Percentiles rank a stretch among this genome's conserved stretches.
phyloP scores from a whole-genome alignment of 257 asterid species.

The Solanum piurae region DNA sequence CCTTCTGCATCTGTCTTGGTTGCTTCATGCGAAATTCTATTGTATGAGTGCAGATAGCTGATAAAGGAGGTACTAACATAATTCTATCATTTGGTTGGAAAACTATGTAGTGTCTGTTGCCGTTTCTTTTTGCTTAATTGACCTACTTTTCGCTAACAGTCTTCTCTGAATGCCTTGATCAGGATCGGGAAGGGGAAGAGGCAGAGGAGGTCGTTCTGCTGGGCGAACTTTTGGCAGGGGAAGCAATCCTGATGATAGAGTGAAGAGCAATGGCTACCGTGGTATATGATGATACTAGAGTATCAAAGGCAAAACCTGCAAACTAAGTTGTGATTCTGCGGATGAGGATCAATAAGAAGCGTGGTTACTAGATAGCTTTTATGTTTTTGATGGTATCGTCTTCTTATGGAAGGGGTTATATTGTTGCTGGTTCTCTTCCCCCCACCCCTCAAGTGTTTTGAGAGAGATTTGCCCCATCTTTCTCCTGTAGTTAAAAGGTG shows the following conservation, averaged over 20 bases:
- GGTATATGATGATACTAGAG: constrained; percentile 10
- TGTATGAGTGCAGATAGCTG: neutral
- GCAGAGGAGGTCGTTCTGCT: constrained; percentile 44
- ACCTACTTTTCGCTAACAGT: neutral
- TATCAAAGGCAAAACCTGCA: neutral
- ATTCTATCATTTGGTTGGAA: neutral
- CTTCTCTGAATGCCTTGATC: constrained; percentile 11
- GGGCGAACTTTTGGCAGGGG: constrained; percentile 46
- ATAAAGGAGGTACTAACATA: neutral
- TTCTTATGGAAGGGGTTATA: neutral
- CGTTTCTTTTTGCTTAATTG: neutral
- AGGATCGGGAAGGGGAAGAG: constrained; percentile 55
- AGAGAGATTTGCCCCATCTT: constrained; percentile 1
- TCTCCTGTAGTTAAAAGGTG: neutral
- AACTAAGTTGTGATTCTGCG: neutral
- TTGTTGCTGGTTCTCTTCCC: neutral
- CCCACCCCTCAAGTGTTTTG: neutral
- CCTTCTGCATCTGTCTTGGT: neutral
- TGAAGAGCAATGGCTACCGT: constrained; percentile 24
- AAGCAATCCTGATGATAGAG: constrained; percentile 13
- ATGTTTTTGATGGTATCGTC: neutral
- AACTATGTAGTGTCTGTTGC: neutral
- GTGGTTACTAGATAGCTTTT: neutral
- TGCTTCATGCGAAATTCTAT: neutral
- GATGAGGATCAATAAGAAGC: neutral